Conservation (phyloP, 2,329 filamentous ascomycete genomes). For the Emergomyces pasteurianus region DNA sequence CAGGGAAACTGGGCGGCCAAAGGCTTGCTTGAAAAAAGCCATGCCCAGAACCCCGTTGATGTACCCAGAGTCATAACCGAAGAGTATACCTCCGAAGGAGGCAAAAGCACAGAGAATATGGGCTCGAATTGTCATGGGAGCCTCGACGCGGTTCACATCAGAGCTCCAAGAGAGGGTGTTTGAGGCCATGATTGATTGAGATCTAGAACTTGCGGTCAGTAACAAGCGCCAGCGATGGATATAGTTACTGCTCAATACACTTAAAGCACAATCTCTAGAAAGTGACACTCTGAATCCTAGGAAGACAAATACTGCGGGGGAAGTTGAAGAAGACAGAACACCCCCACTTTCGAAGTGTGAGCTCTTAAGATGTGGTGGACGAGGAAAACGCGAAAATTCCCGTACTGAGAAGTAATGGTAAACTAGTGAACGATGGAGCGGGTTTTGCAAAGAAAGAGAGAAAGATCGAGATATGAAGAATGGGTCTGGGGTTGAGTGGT, state of each 20-base stretch:
- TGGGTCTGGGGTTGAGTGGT: neutral
- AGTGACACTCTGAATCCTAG: neutral
- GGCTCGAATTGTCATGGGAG: constrained; percentile 56
- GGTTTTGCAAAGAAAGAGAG: neutral
- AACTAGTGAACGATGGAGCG: neutral
- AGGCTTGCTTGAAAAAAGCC: constrained; percentile 20
- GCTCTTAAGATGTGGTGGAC: neutral
- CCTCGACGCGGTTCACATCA: constrained; percentile 51
- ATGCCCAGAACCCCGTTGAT: constrained; percentile 31
- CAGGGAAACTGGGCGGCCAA: constrained; percentile 5
- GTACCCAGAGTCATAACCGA: constrained; percentile 32
- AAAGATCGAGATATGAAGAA: neutral
- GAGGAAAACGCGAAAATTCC: neutral
- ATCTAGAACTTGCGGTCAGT: neutral
- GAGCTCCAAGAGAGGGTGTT: constrained; percentile 18
- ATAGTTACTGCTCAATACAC: neutral
- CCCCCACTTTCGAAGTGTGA: neutral
- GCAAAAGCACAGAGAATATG: constrained; percentile 60
- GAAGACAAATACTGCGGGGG: neutral
- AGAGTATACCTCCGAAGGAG: constrained; percentile 48
- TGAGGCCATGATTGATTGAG: neutral
- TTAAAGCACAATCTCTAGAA: neutral
- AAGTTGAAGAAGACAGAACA: neutral
- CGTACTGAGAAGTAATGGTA: neutral
- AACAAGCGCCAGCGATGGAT: neutral